phyloP scores from a whole-genome alignment of 108 stramenopile species.

The Seminavis robusta region DNA sequence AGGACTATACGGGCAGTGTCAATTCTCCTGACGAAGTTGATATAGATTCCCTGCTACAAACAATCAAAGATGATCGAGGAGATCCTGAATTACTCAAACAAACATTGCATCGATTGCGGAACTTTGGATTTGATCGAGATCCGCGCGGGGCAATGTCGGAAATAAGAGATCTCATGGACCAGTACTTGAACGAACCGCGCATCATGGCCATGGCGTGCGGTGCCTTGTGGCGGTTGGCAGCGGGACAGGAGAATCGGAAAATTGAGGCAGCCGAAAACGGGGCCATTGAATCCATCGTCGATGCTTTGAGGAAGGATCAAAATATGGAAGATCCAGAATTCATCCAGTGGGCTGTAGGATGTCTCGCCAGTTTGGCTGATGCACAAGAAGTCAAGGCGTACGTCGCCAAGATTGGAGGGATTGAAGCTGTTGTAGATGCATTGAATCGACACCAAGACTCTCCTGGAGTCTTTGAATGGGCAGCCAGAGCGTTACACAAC shows the following conservation, averaged over 20 bases:
- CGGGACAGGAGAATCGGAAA: slow-evolving; percentile 5
- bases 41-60: neutral
- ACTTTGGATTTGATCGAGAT: slow-evolving; percentile 19
- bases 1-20: neutral
- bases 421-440: slow-evolving; percentile 17
- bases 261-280: slow-evolving; percentile 13
- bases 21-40: slow-evolving; percentile 1
- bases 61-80: slow-evolving; percentile 5
- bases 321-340: slow-evolving; percentile 15
- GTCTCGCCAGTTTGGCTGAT: slow-evolving; percentile 14
- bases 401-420: slow-evolving; percentile 15
- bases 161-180: slow-evolving; percentile 25
- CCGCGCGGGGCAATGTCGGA: slow-evolving; percentile 8
- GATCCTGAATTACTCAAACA: slow-evolving; percentile 4
- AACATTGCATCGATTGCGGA: slow-evolving; percentile 26
- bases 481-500: slow-evolving; percentile 19
- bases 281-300: slow-evolving; percentile 14
- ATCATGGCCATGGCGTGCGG: slow-evolving; percentile 13
- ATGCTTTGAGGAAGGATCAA: slow-evolving; percentile 3
- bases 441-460: slow-evolving; percentile 10
- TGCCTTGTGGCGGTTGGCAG: slow-evolving; percentile 21
- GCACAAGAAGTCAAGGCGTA: slow-evolving; percentile 4
- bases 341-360: slow-evolving; percentile 31
- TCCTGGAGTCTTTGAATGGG: slow-evolving; percentile 34
- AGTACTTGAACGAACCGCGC: slow-evolving; percentile 10